Percentiles rank a stretch among this genome's conserved stretches.
Evolutionary conservation across 1,139 yeast species (phyloP).

Genomic region (Scheffersomyces segobiensis): DNA sequence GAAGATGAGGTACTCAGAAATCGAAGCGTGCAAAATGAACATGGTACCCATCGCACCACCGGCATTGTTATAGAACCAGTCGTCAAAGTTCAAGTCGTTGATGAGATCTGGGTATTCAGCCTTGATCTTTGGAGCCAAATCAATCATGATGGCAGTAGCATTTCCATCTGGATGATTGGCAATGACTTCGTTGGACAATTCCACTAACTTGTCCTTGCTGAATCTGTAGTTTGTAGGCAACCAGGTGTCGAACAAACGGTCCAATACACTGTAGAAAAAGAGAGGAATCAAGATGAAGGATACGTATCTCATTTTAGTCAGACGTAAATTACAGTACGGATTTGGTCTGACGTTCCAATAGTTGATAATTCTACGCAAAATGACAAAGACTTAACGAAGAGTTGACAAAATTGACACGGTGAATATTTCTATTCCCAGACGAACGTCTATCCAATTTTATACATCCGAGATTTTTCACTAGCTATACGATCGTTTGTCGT

Average conservation of each 20-base stretch:
- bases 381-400: neutral
- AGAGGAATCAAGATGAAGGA: constrained; percentile 16
- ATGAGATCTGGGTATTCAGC: constrained; percentile 62
- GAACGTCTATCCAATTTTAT: neutral
- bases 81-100: constrained; percentile 68
- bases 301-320: neutral
- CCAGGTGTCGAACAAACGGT: constrained; percentile 58
- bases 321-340: neutral
- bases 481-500: neutral
- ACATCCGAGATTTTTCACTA: neutral
- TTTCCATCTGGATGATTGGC: constrained; percentile 58
- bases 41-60: constrained; percentile 99
- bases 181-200: constrained; percentile 52
- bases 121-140: constrained; percentile 60
- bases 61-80: constrained; percentile 96
- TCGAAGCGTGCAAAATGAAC: constrained; percentile 94
- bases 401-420: neutral
- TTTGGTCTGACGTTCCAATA: neutral
- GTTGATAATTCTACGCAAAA: neutral
- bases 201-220: constrained; percentile 49
- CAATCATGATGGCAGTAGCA: constrained; percentile 60
- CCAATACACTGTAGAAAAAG: constrained; percentile 31
- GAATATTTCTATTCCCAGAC: neutral
- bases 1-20: constrained; percentile 72
- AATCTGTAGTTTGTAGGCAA: constrained; percentile 68